Evolutionary conservation across 2,329 filamentous ascomycete species (phyloP).

Genomic region (Plenodomus lindquistii): DNA sequence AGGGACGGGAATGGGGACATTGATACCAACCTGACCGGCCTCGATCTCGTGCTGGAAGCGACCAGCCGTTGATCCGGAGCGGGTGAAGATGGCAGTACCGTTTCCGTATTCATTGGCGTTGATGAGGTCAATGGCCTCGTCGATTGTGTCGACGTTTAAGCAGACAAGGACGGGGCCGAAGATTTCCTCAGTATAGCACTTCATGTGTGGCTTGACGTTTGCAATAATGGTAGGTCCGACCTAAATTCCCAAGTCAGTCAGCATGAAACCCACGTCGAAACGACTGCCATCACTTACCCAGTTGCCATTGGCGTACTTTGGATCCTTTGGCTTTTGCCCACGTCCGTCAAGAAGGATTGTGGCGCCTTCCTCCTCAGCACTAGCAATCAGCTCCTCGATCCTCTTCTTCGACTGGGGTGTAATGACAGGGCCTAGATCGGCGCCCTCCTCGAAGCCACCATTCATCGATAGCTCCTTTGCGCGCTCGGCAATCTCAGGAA

Average conservation of each 20-base stretch:
- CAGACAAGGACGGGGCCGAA: constrained; percentile 85
- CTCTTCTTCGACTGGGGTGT: constrained; percentile 76
- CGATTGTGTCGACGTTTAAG: constrained; percentile 75
- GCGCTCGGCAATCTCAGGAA: constrained; percentile 74
- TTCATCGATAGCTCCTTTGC: constrained; percentile 75
- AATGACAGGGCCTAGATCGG: constrained; percentile 82
- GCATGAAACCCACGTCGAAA: not conserved
- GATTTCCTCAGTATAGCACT: constrained; percentile 83
- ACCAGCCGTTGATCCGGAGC: constrained; percentile 74
- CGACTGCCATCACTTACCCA: constrained; percentile 56
- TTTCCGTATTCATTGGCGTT: constrained; percentile 88
- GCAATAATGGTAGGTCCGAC: constrained; percentile 81
- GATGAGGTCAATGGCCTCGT: constrained; percentile 80
- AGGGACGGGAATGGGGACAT: constrained; percentile 73
- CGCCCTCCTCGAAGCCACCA: constrained; percentile 78
- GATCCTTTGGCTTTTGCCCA: constrained; percentile 68
- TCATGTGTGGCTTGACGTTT: constrained; percentile 79
- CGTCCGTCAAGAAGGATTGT: constrained; percentile 82
- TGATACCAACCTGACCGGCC: constrained; percentile 84
- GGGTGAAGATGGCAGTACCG: constrained; percentile 83
- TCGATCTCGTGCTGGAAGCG: constrained; percentile 80
- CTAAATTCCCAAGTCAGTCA: constrained; percentile 46
- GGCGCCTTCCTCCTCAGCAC: constrained; percentile 78
- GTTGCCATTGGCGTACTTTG: constrained; percentile 83
- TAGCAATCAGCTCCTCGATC: constrained; percentile 75